A percentile compares a stretch with the other conserved stretches of the same genome.
Conservation (phyloP, 805 yeast genomes). For the Yarrowia porcina region DNA sequence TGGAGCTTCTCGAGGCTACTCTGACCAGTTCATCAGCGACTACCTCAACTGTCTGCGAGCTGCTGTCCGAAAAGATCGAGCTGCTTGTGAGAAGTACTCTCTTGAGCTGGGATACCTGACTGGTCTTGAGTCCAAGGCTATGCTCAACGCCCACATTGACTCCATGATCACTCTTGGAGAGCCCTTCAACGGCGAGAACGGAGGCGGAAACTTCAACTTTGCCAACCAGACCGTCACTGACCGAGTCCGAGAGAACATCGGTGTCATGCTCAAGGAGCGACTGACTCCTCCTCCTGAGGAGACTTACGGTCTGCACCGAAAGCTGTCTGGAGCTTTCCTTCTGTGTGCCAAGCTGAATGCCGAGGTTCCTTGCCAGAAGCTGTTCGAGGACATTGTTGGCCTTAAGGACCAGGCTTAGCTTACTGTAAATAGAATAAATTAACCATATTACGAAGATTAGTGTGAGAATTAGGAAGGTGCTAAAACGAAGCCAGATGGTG, state of each 20-base stretch:
- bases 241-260: slow-evolving; percentile 82
- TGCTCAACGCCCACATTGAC: slow-evolving; percentile 90
- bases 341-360: slow-evolving; percentile 85
- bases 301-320: slow-evolving; percentile 93
- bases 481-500: no score
- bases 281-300: slow-evolving; percentile 98
- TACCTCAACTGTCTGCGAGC: slow-evolving; percentile 72
- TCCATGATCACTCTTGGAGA: slow-evolving; percentile 89
- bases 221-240: slow-evolving; percentile 87
- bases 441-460: background rate
- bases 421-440: slow-evolving; percentile 13
- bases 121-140: slow-evolving; percentile 80
- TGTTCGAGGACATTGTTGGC: slow-evolving; percentile 76
- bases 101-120: slow-evolving; percentile 80
- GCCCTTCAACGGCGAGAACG: slow-evolving; percentile 63
- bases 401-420: slow-evolving; percentile 16
- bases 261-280: slow-evolving; percentile 86
- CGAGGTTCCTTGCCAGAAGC: slow-evolving; percentile 69
- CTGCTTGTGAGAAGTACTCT: slow-evolving; percentile 61
- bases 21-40: slow-evolving; percentile 60
- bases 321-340: slow-evolving; percentile 88
- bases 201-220: slow-evolving; percentile 60
- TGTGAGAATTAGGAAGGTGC: background rate
- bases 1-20: slow-evolving; percentile 87
- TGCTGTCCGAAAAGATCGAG: slow-evolving; percentile 66